A percentile compares a stretch with the other conserved stretches of the same genome.
These are phyloP conservation scores for Boletales sp. DNA, from an alignment of 768 basidiomycete genomes.

Conservation along the genomic window DNA sequence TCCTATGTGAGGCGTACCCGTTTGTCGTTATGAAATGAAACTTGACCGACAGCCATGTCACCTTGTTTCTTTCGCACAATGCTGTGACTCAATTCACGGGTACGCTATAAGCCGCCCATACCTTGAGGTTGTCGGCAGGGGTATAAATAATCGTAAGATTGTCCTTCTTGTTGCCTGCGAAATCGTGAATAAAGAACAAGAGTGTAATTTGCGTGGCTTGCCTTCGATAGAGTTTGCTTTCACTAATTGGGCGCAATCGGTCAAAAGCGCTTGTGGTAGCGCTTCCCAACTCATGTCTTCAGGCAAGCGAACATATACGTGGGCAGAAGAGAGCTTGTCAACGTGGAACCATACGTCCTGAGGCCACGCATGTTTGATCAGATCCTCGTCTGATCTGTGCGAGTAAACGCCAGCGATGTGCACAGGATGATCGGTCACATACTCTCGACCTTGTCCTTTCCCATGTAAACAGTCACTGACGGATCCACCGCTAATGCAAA, in stretches of 20 bases:
- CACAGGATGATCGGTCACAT: conserved; percentile 26
- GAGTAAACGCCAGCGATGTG: conserved; percentile 14
- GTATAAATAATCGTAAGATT: conserved; percentile 93
- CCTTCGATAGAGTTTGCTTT: conserved; percentile 99
- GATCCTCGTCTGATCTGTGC: conserved; percentile 75
- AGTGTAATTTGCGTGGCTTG: not conserved
- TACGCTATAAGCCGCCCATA: conserved; percentile 27
- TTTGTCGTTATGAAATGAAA: conserved; percentile 92
- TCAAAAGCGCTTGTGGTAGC: conserved; percentile 75
- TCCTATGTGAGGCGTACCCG: conserved; percentile 41
- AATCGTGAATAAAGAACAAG: not conserved
- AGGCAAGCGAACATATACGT: conserved; percentile 92
- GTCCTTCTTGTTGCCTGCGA: conserved; percentile 90
- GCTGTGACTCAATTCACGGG: not conserved
- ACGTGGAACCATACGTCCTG: conserved; percentile 95
- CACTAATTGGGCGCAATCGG: conserved; percentile 90
- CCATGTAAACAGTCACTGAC: conserved; percentile 83
- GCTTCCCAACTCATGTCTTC: conserved; percentile 80
- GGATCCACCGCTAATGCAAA: conserved; percentile 50
- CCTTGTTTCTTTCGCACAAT: conserved; percentile 75
- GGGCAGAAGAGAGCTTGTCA: conserved; percentile 94
- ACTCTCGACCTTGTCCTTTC: conserved; percentile 96
- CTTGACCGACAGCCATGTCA: conserved; percentile 96
- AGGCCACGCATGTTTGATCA: conserved; percentile 90
- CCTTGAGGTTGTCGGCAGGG: conserved; percentile 89